Evolutionary conservation across 148 eudicot species (phyloP), one percentile per base, ranked within the genome.

Genomic region (Cornus kousa): DNA sequence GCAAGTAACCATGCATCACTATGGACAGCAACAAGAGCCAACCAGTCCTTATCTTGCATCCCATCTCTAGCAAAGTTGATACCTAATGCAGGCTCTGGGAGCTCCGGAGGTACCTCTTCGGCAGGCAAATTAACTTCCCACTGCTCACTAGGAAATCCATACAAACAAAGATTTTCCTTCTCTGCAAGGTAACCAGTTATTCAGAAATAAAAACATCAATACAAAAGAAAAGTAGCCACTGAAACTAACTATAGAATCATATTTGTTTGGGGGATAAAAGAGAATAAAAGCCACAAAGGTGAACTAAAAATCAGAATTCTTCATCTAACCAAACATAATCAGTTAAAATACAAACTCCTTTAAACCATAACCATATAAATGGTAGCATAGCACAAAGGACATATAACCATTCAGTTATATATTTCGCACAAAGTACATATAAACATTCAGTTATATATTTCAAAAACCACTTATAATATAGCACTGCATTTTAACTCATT

Each of bases 21-120:
- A 66, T 80, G 86, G 48, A 83, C 86, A 59, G 86, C 86, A 83
- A 83, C 86, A 33, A 83, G 80, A n/a, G 86, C 70, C 23, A 83
- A 74, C 86, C 86, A 83, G 40, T 83, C 86, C 64, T 80, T 67
- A 24, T 64, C 80, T 67, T 83, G 80, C 86, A 83, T 83, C 16
- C 83, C 83, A 80, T 83, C 86, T 67, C 86, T 80, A 39, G 86
- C 83, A 80, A 83, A 83, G 40, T 83, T 83, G 35, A 83, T 83
- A 24, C 86, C 86, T 48, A 83, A 62, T 32, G 86, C 83, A 76
- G 86, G 86, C 67, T 83, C 86, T 14, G 86, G 86, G 48, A 83
- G 83, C 74, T 83, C 83, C 5, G 86, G 86, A 68, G 86, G 86
- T 20, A 83, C 86, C 66, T 83, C 86, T 77, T 83, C 86, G 67